These are phyloP conservation scores for Scytalidium sp. DNA, from an alignment of 2,329 filamentous ascomycete species.

Conservation along the genomic window DNA sequence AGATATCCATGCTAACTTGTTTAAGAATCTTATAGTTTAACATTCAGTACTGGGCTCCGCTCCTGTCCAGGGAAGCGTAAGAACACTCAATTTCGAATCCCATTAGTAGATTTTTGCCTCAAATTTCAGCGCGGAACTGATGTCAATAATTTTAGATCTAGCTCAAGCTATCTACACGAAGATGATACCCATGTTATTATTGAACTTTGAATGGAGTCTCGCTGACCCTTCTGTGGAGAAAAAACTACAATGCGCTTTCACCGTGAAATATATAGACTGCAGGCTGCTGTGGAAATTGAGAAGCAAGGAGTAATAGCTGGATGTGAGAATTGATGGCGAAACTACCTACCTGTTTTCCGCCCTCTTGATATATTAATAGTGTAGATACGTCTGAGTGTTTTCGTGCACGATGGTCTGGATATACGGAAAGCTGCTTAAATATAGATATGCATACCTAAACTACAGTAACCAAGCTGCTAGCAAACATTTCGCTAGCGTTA, in stretches of 20 bases:
- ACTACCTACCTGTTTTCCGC: too few species aligned
- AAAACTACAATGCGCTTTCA: conserved; percentile 9
- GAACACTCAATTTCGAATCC: too few species aligned
- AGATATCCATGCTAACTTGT: neutral
- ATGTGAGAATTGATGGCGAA: neutral
- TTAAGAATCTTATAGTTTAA: conserved; percentile 9
- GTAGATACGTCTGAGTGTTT: too few species aligned
- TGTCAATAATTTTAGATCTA: conserved; percentile 5
- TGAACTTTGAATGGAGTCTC: conserved; percentile 10
- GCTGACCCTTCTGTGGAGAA: conserved; percentile 2
- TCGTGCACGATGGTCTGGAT: too few species aligned
- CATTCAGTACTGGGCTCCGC: conserved; percentile 9
- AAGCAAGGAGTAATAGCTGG: neutral
- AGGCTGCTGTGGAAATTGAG: conserved; percentile 40
- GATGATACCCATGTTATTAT: conserved; percentile 11
- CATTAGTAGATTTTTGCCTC: neutral
- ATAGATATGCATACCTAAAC: too few species aligned
- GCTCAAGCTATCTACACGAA: conserved; percentile 13
- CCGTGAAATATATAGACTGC: conserved; percentile 33
- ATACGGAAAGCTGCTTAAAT: too few species aligned
- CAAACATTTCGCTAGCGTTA: too few species aligned
- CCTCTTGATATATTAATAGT: too few species aligned
- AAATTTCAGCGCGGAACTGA: neutral
- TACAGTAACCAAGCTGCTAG: too few species aligned
- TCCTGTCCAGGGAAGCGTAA: conserved; percentile 13